Evolutionary conservation across 306 rosid species (phyloP), one percentile per base, ranked within the genome.

Genomic region (Rosa persica): DNA sequence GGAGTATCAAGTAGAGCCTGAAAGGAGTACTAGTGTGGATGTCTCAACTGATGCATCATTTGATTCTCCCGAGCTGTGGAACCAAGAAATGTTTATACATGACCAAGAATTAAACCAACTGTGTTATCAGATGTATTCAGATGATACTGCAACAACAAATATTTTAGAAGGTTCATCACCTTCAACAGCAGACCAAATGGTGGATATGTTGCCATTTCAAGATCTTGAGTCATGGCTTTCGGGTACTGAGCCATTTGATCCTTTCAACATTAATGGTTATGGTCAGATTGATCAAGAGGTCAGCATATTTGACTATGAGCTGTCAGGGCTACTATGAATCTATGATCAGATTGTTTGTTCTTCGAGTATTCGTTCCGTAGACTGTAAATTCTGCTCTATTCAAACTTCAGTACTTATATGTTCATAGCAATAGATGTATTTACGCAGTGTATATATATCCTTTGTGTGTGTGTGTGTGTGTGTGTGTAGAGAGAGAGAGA

Each of bases 291-390:
- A 81, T 52, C 76, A 71, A 61, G 84, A 81, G 55, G 78, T 85
- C 66, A 79, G 84, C 78, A 80, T 82, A 66, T 82, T 72, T 9
- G 89, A 85, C 67, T 76, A 82, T 36, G 84, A 82, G 71, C 77
- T 80, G 3, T 76, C 74, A 1, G 80, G 84, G 46, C 34, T 79
- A 4, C 12, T 79, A 39, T 85, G 66, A 49, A 30, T 30, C 36
- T n/a, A n/a, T n/a, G n/a, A n/a, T 16, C 20, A 83, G 46, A 43
- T 67, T 58, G 19, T 16, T 27, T 40, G 3, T 34, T 40, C 4
- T 70, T 3, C 19, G 3, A 34, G 15, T 49, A 22, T 65, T 8
- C 34, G 39, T 75, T 69, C 43, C 10, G 36, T 39, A 66, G 12
- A 34, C 67, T 27, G 40, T 12, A 36, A 6, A 65, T 65, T 65